Evolutionary conservation across 2,329 filamentous ascomycete genomes (phyloP).

Genomic region (Cadophora sp.): DNA sequence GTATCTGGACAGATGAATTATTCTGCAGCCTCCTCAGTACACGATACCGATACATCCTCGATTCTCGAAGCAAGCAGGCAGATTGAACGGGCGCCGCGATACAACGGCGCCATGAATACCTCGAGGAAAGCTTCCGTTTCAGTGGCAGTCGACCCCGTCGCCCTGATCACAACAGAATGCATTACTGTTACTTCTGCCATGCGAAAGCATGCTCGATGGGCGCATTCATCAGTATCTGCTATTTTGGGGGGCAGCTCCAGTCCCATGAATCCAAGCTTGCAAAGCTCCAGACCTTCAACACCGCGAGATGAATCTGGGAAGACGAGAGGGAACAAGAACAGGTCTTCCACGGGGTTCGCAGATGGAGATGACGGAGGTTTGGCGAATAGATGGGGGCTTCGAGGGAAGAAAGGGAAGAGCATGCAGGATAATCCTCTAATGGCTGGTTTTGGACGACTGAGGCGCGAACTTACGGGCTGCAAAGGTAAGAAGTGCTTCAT

Average conservation of each 20-base stretch:
- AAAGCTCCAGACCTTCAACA: slow-evolving; percentile 55
- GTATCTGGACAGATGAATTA: slow-evolving; percentile 30
- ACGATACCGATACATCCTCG: slow-evolving; percentile 24
- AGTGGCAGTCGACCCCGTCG: slow-evolving; percentile 88
- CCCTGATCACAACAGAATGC: slow-evolving; percentile 96
- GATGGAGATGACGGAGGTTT: slow-evolving; percentile 64
- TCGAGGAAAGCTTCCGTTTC: slow-evolving; percentile 56
- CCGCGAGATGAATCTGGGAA: slow-evolving; percentile 39
- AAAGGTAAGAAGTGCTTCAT: slow-evolving; percentile 62
- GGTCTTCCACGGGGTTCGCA: slow-evolving; percentile 34
- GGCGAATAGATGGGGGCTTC: slow-evolving; percentile 87
- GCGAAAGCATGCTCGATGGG: slow-evolving; percentile 96
- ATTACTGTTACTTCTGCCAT: slow-evolving; percentile 98
- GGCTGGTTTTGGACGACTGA: slow-evolving; percentile 88
- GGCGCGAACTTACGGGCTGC: slow-evolving; percentile 85
- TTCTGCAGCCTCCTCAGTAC: slow-evolving; percentile 27
- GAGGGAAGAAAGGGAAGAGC: slow-evolving; percentile 95
- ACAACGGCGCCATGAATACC: slow-evolving; percentile 33
- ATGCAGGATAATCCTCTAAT: slow-evolving; percentile 98
- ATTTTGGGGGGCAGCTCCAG: slow-evolving; percentile 79
- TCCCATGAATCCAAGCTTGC: slow-evolving; percentile 46
- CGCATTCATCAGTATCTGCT: slow-evolving; percentile 93
- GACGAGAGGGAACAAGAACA: slow-evolving; percentile 36
- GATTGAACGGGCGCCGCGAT: slow-evolving; percentile 19
- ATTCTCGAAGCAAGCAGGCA: slow-evolving; percentile 20